These are phyloP conservation scores for Pseudoneurospora amorphoporcata DNA, from an alignment of 495 filamentous ascomycete species.

Conservation along the genomic window DNA sequence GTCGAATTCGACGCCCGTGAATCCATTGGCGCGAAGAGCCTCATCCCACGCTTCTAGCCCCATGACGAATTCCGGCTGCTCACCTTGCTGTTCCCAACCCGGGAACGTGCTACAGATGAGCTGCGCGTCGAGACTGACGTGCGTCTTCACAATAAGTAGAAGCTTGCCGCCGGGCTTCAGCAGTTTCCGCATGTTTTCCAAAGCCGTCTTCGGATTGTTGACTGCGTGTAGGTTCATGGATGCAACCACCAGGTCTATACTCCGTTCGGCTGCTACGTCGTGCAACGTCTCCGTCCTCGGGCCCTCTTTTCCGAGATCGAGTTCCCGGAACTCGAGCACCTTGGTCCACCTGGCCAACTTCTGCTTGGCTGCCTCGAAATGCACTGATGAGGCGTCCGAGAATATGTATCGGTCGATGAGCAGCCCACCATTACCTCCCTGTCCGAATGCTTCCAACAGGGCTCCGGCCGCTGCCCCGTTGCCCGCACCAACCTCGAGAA, in stretches of 20 bases:
- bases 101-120: slow-evolving; percentile 28
- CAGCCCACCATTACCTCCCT: no score
- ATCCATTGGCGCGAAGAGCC: slow-evolving; percentile 17
- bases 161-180: slow-evolving; percentile 29
- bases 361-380: no score
- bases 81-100: slow-evolving; percentile 7
- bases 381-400: no score
- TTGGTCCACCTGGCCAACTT: no score
- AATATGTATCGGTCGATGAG: no score
- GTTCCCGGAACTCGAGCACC: slow-evolving; percentile 14
- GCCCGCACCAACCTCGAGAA: no score
- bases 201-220: slow-evolving; percentile 17
- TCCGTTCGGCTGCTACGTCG: slow-evolving; percentile 21
- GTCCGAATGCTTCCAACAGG: no score
- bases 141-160: slow-evolving; percentile 24
- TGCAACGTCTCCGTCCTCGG: slow-evolving; percentile 33
- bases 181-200: slow-evolving; percentile 20
- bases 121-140: slow-evolving; percentile 12
- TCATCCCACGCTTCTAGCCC: slow-evolving; percentile 24
- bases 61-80: not conserved
- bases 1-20: no score
- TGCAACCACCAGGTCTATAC: slow-evolving; percentile 38
- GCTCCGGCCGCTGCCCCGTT: no score
- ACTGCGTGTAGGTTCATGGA: slow-evolving; percentile 37
- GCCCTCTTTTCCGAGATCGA: slow-evolving; percentile 36